phyloP scores from a whole-genome alignment of 345 rosid genomes.

The Eucalyptus decipiens region DNA sequence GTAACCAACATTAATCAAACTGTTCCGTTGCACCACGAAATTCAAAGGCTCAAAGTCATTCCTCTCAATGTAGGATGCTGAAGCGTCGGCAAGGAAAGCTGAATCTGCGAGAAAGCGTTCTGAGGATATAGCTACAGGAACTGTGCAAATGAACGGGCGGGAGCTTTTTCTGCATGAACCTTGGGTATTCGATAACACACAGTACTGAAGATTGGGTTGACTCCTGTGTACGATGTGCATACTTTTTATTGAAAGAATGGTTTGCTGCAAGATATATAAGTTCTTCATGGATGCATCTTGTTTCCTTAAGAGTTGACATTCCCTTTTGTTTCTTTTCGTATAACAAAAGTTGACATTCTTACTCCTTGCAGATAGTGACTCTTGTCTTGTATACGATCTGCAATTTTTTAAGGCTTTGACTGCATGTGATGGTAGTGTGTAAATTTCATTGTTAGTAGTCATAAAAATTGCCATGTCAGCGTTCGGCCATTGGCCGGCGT shows the following conservation, averaged over 20 bases:
- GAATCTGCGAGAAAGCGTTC: constrained; percentile 76
- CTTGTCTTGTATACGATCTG: neutral
- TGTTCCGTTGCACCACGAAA: neutral
- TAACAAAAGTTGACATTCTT: neutral
- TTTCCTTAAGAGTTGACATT: neutral
- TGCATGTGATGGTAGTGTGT: neutral
- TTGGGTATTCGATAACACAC: constrained; percentile 64
- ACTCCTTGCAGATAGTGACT: neutral
- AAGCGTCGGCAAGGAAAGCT: constrained; percentile 45
- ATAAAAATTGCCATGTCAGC: too few relatives aligned
- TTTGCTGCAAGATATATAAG: neutral
- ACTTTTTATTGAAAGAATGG: neutral
- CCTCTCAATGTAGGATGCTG: constrained; percentile 42
- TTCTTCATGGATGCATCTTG: neutral
- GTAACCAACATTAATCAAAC: neutral
- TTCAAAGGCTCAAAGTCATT: neutral
- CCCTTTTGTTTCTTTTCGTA: neutral
- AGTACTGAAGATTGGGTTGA: constrained; percentile 4
- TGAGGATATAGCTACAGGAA: constrained; percentile 69
- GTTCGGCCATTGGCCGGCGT: too few relatives aligned
- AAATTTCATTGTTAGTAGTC: neutral
- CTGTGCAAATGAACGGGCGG: constrained; percentile 72
- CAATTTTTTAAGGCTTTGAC: neutral
- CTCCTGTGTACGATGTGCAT: neutral
- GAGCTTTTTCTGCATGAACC: constrained; percentile 86